phyloP scores from a whole-genome alignment of 2,329 filamentous ascomycete genomes.

The Polytolypa hystricis region DNA sequence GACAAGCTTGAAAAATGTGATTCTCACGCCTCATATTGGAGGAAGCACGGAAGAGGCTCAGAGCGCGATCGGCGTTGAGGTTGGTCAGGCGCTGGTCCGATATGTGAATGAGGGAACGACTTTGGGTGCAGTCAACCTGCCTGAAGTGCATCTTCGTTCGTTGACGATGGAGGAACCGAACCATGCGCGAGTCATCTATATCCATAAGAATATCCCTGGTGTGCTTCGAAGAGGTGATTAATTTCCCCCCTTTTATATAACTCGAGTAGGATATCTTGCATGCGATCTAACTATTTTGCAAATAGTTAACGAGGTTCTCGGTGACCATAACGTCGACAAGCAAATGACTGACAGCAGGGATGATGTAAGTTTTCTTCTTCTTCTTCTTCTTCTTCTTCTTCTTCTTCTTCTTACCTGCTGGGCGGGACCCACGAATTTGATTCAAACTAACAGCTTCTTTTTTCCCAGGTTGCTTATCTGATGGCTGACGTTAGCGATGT shows the following conservation, averaged over 20 bases:
- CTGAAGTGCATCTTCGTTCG: constrained; percentile 85
- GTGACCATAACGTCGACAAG: constrained; percentile 96
- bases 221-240: constrained; percentile 66
- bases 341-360: constrained; percentile 94
- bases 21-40: constrained; percentile 92
- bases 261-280: neutral
- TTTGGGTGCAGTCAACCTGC: constrained; percentile 86
- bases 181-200: constrained; percentile 86
- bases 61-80: constrained; percentile 88
- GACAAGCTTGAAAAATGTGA: constrained; percentile 75
- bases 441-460: constrained; percentile 12
- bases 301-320: constrained; percentile 82
- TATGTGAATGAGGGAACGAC: constrained; percentile 96
- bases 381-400: too few relatives aligned
- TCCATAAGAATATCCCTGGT: constrained; percentile 93
- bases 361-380: constrained; percentile 47
- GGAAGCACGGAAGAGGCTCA: constrained; percentile 97
- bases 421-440: too few relatives aligned
- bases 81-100: constrained; percentile 72
- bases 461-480: constrained; percentile 72
- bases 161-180: constrained; percentile 81
- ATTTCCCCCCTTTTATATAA: neutral
- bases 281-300: constrained; percentile 11
- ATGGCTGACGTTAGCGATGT: constrained; percentile 97
- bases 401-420: too few relatives aligned